A percentile compares a stretch with the other conserved stretches of the same genome.
These are phyloP conservation scores for Kluyveromyces marxianus DNA, from an alignment of 1,139 yeast genomes.

Conservation along the genomic window DNA sequence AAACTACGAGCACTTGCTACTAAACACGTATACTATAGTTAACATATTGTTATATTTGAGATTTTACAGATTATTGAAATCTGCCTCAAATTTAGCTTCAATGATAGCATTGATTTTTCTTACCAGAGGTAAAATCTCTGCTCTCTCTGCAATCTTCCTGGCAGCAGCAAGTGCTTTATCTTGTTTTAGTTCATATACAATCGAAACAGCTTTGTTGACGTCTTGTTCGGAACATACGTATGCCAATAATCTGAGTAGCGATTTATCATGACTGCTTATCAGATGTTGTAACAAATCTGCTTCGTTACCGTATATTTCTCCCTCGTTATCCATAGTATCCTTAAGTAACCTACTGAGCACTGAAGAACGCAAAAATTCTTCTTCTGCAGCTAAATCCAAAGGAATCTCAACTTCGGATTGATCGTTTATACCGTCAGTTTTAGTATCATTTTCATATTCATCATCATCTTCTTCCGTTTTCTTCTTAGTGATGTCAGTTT, in stretches of 20 bases:
- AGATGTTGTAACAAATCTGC: constrained; percentile 44
- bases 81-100: constrained; percentile 42
- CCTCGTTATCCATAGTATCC: constrained; percentile 35
- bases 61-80: constrained; percentile 1
- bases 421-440: constrained; percentile 18
- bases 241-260: constrained; percentile 70
- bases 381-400: constrained; percentile 31
- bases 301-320: constrained; percentile 36
- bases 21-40: too few species aligned
- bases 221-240: constrained; percentile 64
- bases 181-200: constrained; percentile 62
- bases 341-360: constrained; percentile 31
- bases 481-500: constrained; percentile 18
- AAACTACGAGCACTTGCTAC: too few species aligned
- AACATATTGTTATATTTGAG: neutral
- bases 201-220: constrained; percentile 57
- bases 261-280: constrained; percentile 56
- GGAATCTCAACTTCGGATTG: constrained; percentile 24
- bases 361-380: constrained; percentile 35
- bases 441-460: constrained; percentile 26
- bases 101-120: constrained; percentile 59
- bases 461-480: constrained; percentile 26
- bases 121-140: constrained; percentile 59
- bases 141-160: constrained; percentile 71
- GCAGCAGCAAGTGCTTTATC: constrained; percentile 83